Percentiles rank a stretch among this genome's conserved stretches.
These are phyloP conservation scores for Fonsecaea nubica DNA, from an alignment of 2,329 filamentous ascomycete genomes.

Conservation along the genomic window DNA sequence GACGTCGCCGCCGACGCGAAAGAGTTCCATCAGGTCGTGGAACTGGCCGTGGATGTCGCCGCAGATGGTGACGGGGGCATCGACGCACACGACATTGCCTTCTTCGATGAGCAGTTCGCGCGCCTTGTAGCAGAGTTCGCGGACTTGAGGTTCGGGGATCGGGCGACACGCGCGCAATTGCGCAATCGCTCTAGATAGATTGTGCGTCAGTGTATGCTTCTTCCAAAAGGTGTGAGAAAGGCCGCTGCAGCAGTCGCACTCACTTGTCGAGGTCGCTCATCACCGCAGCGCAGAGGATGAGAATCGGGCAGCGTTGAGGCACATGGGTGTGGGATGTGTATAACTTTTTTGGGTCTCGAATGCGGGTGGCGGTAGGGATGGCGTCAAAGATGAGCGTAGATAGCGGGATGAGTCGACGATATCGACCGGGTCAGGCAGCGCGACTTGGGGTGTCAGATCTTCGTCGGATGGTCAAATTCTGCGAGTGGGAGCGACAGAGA, in stretches of 20 bases:
- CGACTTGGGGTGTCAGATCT: not conserved
- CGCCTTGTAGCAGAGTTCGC: constrained; percentile 96
- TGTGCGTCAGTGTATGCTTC: constrained; percentile 9
- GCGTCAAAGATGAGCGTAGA: not conserved
- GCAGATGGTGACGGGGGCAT: constrained; percentile 95
- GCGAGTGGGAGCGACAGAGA: not conserved
- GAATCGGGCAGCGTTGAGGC: constrained; percentile 22
- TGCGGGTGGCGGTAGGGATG: constrained; percentile 14
- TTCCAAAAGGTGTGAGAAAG: not conserved
- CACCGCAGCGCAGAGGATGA: constrained; percentile 41
- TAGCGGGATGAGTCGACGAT: not conserved
- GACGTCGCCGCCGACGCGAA: constrained; percentile 89
- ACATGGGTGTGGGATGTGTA: constrained; percentile 20
- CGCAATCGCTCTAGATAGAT: constrained; percentile 76
- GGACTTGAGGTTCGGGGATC: constrained; percentile 93
- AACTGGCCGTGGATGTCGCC: constrained; percentile 98
- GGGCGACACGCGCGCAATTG: constrained; percentile 94
- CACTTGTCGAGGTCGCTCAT: constrained; percentile 98
- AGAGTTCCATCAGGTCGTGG: constrained; percentile 95
- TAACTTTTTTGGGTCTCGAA: not conserved
- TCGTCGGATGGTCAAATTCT: not conserved
- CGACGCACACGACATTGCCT: constrained; percentile 93
- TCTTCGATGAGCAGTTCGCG: constrained; percentile 96
- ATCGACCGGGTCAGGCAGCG: not conserved
- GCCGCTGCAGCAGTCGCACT: constrained; percentile 36